A percentile compares a stretch with the other conserved stretches of the same genome.
phyloP scores from a whole-genome alignment of 495 filamentous ascomycete species.

The Gamarada debralockiae region DNA sequence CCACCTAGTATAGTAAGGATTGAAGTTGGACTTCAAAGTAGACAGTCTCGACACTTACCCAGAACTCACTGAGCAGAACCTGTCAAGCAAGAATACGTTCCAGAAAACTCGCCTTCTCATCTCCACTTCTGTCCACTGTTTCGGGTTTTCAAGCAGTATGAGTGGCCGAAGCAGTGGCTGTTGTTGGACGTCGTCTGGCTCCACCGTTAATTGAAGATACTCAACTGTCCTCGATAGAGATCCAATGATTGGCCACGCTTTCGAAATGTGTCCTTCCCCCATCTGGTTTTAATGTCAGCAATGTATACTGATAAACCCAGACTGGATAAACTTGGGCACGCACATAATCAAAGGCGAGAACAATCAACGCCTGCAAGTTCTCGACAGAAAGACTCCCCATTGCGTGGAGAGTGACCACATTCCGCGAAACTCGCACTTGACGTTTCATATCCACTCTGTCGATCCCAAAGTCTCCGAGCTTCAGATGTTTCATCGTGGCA shows the following conservation, averaged over 20 bases:
- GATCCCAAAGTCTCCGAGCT: neutral
- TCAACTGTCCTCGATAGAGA: conserved; percentile 36
- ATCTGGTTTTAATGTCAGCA: conserved; percentile 21
- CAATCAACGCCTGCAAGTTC: conserved; percentile 35
- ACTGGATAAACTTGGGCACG: no score
- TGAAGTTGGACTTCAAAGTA: no score
- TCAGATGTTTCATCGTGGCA: conserved; percentile 23
- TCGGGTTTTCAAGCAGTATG: conserved; percentile 18
- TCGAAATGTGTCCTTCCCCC: conserved; percentile 24
- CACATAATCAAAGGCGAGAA: conserved; percentile 25
- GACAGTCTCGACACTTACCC: no score
- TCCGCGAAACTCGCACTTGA: conserved; percentile 25
- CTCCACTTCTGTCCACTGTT: conserved; percentile 34
- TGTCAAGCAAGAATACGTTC: conserved; percentile 38
- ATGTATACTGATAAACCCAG: no score
- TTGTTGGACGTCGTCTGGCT: conserved; percentile 24
- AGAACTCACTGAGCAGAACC: conserved; percentile 24
- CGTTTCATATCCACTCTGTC: conserved; percentile 17
- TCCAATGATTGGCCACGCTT: conserved; percentile 34
- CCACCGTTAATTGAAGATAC: conserved; percentile 34
- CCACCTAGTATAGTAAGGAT: conserved; percentile 28
- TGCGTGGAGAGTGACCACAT: conserved; percentile 27
- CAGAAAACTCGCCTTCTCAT: conserved; percentile 36
- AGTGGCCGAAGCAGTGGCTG: conserved; percentile 24
- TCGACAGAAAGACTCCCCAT: conserved; percentile 32